phyloP scores from a whole-genome alignment of 2,329 filamentous ascomycete genomes.

The Diaporthe sp. region DNA sequence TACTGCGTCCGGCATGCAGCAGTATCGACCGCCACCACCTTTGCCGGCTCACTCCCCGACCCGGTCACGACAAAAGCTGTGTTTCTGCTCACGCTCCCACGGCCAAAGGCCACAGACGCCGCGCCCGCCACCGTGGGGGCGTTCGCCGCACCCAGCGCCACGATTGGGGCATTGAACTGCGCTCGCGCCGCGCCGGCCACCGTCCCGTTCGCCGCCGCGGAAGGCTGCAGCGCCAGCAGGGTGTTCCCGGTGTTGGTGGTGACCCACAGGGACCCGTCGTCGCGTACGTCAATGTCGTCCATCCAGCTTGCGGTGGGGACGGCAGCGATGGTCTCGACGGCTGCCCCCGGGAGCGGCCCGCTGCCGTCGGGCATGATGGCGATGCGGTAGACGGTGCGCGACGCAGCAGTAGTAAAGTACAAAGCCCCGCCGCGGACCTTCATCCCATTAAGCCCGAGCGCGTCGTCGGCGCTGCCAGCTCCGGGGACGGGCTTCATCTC shows the following conservation, averaged over 20 bases:
- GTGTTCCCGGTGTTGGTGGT: slow-evolving; percentile 35
- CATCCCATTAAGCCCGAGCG: slow-evolving; percentile 48
- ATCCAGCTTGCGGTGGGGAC: slow-evolving; percentile 18
- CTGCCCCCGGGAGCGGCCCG: neutral
- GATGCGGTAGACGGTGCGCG: slow-evolving; percentile 30
- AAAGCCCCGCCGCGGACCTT: slow-evolving; percentile 46
- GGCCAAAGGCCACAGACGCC: slow-evolving; percentile 14
- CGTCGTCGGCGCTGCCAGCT: slow-evolving; percentile 28
- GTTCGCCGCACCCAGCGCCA: slow-evolving; percentile 15
- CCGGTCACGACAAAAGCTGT: slow-evolving; percentile 25
- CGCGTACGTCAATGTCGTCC: slow-evolving; percentile 32
- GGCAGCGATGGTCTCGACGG: slow-evolving; percentile 31
- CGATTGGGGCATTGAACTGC: slow-evolving; percentile 18
- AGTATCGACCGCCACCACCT: slow-evolving; percentile 28
- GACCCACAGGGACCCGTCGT: slow-evolving; percentile 33
- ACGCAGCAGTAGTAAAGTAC: slow-evolving; percentile 48
- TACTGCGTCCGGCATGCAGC: slow-evolving; percentile 13
- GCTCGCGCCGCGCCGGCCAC: slow-evolving; percentile 1
- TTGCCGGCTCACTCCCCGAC: slow-evolving; percentile 20
- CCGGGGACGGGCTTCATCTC: slow-evolving; percentile 46
- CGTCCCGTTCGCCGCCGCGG: slow-evolving; percentile 4
- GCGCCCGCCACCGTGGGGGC: neutral
- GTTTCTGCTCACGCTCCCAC: slow-evolving; percentile 18
- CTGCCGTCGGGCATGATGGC: slow-evolving; percentile 30
- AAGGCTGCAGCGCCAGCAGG: slow-evolving; percentile 22